Base-by-base conservation (phyloP, 148 eudicot genomes). In the Amaranthus hypochondriacus region DNA sequence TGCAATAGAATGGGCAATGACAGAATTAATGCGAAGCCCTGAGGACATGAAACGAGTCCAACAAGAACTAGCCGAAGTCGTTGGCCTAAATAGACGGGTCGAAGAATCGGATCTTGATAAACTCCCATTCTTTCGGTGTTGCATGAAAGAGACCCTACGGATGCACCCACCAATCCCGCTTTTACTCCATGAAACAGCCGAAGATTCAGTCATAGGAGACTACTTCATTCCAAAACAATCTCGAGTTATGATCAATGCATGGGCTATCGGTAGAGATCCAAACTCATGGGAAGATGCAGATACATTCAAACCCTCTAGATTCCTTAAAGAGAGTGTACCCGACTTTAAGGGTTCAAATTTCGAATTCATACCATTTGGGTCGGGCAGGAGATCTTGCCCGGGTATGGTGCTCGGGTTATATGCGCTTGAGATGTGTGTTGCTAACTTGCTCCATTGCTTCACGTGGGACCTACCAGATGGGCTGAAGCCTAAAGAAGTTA, bases 1-100 rank as follows among this genome's bases (percentile, higher is more conserved):
- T 2, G 96, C 96, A 4, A 88, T 90, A n/a, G 96, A 90, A 72
- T 90, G 96, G 96, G 83, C 87, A 12, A 83, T 90, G 89, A 56
- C 92, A 0, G 92, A 88, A 70, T 80, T 90, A 6, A 80, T 90
- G 78, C 76, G 65, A 18, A 85, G 82, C 73, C 96, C 96, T 2
- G 84, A 79, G 0, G 84, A 84, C 42, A 77, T 90, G 53, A 90
- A 83, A 68, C 70, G 86, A 70, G 96, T 85, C 84, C 96, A 90
- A 67, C 81, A 79, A 66, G 96, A 90, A 69, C 89, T 90, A 11
- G 77, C 76, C 2, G 83, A 81, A 9, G 87, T 83, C 0, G 87
- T 90, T 0, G 90, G 90, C 5, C 76, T 88, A 15, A 55, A 76
- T 56, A 82, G 90, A 0, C 82, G 80, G 4, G 89, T 90, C 15